A percentile compares a stretch with the other conserved stretches of the same genome.
Evolutionary conservation across 805 yeast species (phyloP).

Genomic region (Suhomyces sp.): DNA sequence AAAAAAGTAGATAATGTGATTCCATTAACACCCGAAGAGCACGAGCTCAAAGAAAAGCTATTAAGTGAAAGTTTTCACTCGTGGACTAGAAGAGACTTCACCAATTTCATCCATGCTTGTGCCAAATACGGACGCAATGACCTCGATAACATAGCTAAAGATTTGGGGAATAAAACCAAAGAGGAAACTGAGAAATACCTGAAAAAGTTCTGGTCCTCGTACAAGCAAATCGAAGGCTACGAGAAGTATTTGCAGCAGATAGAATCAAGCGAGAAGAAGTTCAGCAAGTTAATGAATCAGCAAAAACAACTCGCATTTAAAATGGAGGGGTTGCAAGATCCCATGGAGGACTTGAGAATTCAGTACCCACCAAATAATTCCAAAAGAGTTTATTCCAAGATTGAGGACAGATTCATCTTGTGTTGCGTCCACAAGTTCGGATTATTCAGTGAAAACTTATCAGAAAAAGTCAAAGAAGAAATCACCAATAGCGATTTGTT

Average conservation of each 20-base stretch:
- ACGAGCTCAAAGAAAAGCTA: constrained; percentile 47
- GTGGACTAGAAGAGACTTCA: constrained; percentile 76
- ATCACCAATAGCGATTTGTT: constrained; percentile 58
- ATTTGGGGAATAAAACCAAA: constrained; percentile 53
- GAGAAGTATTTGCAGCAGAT: constrained; percentile 71
- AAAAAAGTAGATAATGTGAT: constrained; percentile 51
- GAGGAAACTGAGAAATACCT: constrained; percentile 62
- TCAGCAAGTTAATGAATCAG: constrained; percentile 53
- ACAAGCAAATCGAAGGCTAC: constrained; percentile 60
- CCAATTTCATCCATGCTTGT: constrained; percentile 65
- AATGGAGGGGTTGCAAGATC: constrained; percentile 52
- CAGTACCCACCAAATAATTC: constrained; percentile 84
- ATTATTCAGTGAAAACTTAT: constrained; percentile 53
- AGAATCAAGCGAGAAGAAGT: constrained; percentile 69
- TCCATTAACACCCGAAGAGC: constrained; percentile 65
- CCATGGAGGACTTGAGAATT: constrained; percentile 59
- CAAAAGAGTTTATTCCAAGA: constrained; percentile 63
- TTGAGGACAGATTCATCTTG: constrained; percentile 69
- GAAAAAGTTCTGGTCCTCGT: constrained; percentile 61
- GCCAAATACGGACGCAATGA: constrained; percentile 63
- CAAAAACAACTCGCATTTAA: constrained; percentile 53
- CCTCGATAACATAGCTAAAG: constrained; percentile 47
- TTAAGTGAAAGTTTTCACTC: constrained; percentile 57
- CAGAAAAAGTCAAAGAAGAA: constrained; percentile 65
- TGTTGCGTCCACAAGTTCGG: constrained; percentile 65